A percentile compares a stretch with the other conserved stretches of the same genome.
These are phyloP conservation scores for Anthoceros angustus DNA, from an alignment of 225 moss, liverwort and hornwort genomes.

Conservation along the genomic window DNA sequence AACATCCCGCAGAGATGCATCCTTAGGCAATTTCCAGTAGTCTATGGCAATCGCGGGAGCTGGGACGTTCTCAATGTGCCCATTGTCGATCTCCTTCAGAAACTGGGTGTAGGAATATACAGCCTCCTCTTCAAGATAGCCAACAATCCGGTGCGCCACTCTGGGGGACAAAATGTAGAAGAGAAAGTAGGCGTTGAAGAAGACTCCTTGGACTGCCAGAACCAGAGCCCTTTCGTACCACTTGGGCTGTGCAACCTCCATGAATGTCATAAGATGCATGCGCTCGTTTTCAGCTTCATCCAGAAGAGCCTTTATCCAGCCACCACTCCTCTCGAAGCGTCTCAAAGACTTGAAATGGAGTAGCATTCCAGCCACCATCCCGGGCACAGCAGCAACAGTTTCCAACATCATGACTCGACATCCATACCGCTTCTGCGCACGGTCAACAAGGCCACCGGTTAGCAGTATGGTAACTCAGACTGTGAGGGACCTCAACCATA, in stretches of 20 bases:
- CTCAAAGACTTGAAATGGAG: conserved; percentile 62
- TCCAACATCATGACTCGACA: conserved; percentile 90
- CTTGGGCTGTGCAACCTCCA: conserved; percentile 67
- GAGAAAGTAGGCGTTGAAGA: conserved; percentile 77
- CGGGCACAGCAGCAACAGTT: conserved; percentile 93
- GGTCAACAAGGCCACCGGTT: background rate
- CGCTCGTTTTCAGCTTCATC: conserved; percentile 99
- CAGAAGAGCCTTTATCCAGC: conserved; percentile 86
- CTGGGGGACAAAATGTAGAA: conserved; percentile 44
- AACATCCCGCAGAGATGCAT: conserved; percentile 55
- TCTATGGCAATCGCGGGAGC: conserved; percentile 79
- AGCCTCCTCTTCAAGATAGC: conserved; percentile 89
- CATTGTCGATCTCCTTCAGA: conserved; percentile 46
- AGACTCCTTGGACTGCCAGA: conserved; percentile 52
- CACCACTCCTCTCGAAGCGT: conserved; percentile 66
- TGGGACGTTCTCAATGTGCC: conserved; percentile 39
- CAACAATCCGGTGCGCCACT: conserved; percentile 63
- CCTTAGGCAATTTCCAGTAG: conserved; percentile 75
- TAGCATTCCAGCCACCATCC: conserved; percentile 85
- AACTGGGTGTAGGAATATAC: conserved; percentile 57
- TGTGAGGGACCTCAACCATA: background rate
- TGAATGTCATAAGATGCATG: conserved; percentile 95
- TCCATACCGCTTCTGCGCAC: conserved; percentile 59
- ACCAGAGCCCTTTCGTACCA: conserved; percentile 73
- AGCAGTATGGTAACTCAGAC: background rate